phyloP scores from a whole-genome alignment of 345 rosid species.

The Dovyalis caffra region DNA sequence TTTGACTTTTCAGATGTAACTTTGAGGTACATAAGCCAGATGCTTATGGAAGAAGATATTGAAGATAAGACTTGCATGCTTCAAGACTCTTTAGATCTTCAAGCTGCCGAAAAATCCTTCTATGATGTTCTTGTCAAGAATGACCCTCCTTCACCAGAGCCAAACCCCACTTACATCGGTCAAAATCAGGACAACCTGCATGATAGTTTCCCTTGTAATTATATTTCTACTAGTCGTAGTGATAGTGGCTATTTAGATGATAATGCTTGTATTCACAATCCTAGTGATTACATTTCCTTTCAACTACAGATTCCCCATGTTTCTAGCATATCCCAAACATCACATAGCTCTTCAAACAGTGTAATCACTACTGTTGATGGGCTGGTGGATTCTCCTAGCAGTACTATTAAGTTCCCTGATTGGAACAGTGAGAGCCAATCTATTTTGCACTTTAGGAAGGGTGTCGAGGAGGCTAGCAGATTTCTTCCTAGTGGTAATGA shows the following conservation, averaged over 20 bases:
- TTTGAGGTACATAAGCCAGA: slow-evolving; percentile 60
- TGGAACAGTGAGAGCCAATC: slow-evolving; percentile 51
- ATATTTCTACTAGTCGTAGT: slow-evolving; percentile 6
- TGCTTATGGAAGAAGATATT: slow-evolving; percentile 80
- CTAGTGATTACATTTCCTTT: slow-evolving; percentile 33
- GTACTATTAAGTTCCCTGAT: slow-evolving; percentile 39
- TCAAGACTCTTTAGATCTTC: slow-evolving; percentile 64
- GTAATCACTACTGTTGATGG: slow-evolving; percentile 40
- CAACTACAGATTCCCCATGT: slow-evolving; percentile 26
- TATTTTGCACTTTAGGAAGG: slow-evolving; percentile 68
- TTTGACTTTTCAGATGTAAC: slow-evolving; percentile 58
- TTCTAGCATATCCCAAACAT: slow-evolving; percentile 41
- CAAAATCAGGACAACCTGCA: slow-evolving; percentile 25
- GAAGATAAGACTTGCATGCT: slow-evolving; percentile 60
- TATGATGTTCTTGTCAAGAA: slow-evolving; percentile 62
- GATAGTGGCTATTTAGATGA: slow-evolving; percentile 21
- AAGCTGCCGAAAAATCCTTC: slow-evolving; percentile 69
- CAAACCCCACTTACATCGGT: slow-evolving; percentile 14
- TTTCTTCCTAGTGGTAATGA: slow-evolving; percentile 53
- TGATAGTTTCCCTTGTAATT: slow-evolving; percentile 35
- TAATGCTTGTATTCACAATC: slow-evolving; percentile 24
- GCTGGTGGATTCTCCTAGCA: slow-evolving; percentile 48
- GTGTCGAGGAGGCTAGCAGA: slow-evolving; percentile 72
- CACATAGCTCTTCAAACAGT: slow-evolving; percentile 49
- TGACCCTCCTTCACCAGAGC: slow-evolving; percentile 56